Conservation (phyloP, 23 red algal genomes). For the Gracilaria gracilis region DNA sequence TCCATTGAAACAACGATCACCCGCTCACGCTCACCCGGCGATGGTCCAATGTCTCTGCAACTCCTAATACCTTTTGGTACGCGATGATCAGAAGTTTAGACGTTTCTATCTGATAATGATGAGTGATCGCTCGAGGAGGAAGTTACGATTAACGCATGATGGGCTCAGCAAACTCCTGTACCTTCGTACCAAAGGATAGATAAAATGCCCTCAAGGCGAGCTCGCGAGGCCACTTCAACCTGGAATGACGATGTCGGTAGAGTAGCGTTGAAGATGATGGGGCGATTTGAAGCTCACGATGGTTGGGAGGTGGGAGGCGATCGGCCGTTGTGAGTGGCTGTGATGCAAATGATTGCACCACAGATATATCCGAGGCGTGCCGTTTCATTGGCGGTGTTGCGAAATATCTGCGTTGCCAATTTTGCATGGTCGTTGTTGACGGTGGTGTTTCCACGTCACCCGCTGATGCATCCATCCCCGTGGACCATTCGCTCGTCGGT, state of each 20-base stretch:
- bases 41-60: too few relatives aligned
- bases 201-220: neutral
- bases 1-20: too few relatives aligned
- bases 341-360: conserved; percentile 13
- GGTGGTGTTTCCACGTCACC: conserved; percentile 17
- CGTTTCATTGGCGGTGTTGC: neutral
- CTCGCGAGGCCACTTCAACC: neutral
- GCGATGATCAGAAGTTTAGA: too few relatives aligned
- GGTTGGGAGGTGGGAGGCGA: neutral
- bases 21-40: too few relatives aligned
- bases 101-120: too few relatives aligned
- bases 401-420: conserved; percentile 12
- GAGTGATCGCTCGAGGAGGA: too few relatives aligned
- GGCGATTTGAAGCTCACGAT: neutral
- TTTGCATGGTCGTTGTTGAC: neutral
- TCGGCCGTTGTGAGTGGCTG: neutral
- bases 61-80: too few relatives aligned
- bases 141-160: too few relatives aligned
- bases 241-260: neutral
- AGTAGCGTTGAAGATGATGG: neutral
- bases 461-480: neutral
- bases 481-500: neutral
- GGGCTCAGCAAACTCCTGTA: too few relatives aligned
- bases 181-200: too few relatives aligned
- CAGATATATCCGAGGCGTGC: neutral